Base-by-base conservation (phyloP, 192 early-diverging fungal genomes). In the Hyaloraphidium curvatum region DNA sequence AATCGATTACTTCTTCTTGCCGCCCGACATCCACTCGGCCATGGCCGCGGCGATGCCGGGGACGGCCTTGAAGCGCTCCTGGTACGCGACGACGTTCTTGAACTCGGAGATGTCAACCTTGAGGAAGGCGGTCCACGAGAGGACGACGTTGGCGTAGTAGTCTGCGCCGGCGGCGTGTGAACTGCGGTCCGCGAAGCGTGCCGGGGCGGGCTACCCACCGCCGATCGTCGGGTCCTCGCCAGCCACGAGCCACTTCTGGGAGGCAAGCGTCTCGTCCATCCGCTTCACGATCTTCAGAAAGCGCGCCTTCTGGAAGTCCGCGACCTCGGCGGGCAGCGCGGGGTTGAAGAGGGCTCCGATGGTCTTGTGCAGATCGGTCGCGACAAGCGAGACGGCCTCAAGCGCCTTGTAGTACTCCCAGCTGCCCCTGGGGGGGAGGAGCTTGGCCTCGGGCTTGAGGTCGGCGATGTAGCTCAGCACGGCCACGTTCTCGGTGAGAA, bases 321-420 rank as follows among this genome's bases (percentile, higher is more conserved):
- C 4, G 9, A 25, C 43, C 43, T 48, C 43, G 19, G 17, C 43
- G 17, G 14, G 43, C 7, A 48, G 43, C 7, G 43, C 43, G 7
- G 43, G 43, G 43, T 48, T 48, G 43, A 48, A 48, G 14, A 48
- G 43, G 4, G 43, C 14, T 9, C 43, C 43, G 23, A 48, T 22
- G 23, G 19, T 4, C 23, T 48, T 48, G 43, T 48, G 43, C 4
- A 48, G 23, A 19, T 48, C 43, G 4, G 25, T 25, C 9, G 17
- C 43, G 43, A 48, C 43, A 9, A 22, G 17, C 5, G 43, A 48
- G 43, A 48, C 17, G 43, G 43, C 43, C 23, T 48, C 43, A 7
- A 22, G 43, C 17, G 25, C 7, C 25, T 25, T 48, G 43, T 48
- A 48, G 43, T 25, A 25, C 7, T 9, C 7, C 11, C 7, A 19